A percentile compares a stretch with the other conserved stretches of the same genome.
These are phyloP conservation scores for Massarina eburnea DNA, from an alignment of 2,329 filamentous ascomycete genomes.

Conservation along the genomic window DNA sequence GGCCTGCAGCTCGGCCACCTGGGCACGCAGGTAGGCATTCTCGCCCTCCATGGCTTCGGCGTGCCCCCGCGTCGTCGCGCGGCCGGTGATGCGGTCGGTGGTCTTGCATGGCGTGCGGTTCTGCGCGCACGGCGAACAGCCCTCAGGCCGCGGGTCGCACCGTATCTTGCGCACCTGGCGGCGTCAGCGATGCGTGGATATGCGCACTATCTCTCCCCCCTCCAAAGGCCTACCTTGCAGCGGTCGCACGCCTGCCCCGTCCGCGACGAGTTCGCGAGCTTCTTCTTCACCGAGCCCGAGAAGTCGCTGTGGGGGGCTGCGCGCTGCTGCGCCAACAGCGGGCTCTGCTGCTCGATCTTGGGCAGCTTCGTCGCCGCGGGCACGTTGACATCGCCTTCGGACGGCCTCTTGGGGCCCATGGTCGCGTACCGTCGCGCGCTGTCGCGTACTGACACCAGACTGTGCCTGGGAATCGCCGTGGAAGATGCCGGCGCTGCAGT, in stretches of 20 bases:
- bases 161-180: conserved; percentile 78
- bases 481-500: conserved; percentile 20
- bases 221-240: conserved; percentile 69
- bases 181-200: conserved; percentile 7
- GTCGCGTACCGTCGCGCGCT: conserved; percentile 3
- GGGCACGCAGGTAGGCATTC: conserved; percentile 65
- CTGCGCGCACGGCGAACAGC: conserved; percentile 78
- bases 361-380: conserved; percentile 30
- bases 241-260: conserved; percentile 88
- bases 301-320: conserved; percentile 30
- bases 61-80: conserved; percentile 76
- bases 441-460: background rate
- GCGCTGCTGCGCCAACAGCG: conserved; percentile 9
- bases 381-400: conserved; percentile 22
- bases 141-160: conserved; percentile 78
- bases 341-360: conserved; percentile 35
- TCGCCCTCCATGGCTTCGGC: conserved; percentile 75
- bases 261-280: conserved; percentile 56
- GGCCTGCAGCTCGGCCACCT: conserved; percentile 69
- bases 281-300: conserved; percentile 50
- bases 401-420: conserved; percentile 31
- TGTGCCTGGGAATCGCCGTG: conserved; percentile 17
- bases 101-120: conserved; percentile 78
- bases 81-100: conserved; percentile 83
- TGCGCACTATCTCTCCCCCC: too few relatives aligned